Conservation (phyloP, 805 yeast species). For the Wickerhamomyces alni region DNA sequence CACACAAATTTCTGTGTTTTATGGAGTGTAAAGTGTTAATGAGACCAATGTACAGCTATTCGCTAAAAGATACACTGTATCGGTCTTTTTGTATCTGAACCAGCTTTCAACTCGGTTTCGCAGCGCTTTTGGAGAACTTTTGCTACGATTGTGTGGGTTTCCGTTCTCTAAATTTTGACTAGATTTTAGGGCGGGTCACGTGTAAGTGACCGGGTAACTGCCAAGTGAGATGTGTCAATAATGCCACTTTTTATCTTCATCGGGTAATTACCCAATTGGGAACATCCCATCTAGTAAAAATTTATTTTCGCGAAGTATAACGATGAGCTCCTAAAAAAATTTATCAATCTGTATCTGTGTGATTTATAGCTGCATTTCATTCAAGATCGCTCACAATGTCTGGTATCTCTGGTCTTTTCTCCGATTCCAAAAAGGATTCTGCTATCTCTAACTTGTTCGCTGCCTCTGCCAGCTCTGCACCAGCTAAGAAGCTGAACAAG, state of each 20-base stretch:
- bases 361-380: no score
- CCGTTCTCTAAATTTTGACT: no score
- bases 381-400: slow-evolving; percentile 17
- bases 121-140: no score
- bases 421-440: slow-evolving; percentile 25
- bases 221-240: not conserved
- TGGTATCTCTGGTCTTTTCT: slow-evolving; percentile 28
- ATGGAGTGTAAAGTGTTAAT: no score
- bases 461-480: slow-evolving; percentile 37
- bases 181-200: not conserved
- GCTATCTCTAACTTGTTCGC: slow-evolving; percentile 30
- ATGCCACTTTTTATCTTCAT: no score
- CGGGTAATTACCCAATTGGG: no score
- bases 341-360: not conserved
- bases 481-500: slow-evolving; percentile 35
- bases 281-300: not conserved
- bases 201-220: no score
- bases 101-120: not conserved
- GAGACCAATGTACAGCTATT: no score
- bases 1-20: no score
- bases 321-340: not conserved
- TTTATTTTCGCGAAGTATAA: not conserved
- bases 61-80: no score
- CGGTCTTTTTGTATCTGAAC: no score
- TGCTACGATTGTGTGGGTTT: not conserved